phyloP scores from a whole-genome alignment of 2,329 filamentous ascomycete species.

The Lanzia echinophila region DNA sequence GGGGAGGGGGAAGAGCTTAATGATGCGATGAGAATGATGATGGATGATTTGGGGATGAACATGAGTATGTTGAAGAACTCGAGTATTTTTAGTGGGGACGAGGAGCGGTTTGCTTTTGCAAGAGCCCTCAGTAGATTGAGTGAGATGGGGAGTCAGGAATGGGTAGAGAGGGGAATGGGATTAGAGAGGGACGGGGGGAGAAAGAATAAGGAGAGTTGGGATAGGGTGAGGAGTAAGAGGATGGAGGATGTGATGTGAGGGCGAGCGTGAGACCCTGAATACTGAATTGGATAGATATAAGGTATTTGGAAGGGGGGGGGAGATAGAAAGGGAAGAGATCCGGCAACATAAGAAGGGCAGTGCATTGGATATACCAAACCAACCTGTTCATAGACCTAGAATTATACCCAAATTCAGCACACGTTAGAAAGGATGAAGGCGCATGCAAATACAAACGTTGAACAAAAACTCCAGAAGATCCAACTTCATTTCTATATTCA shows the following conservation, averaged over 20 bases:
- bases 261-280: not conserved
- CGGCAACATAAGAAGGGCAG: not conserved
- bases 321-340: not conserved
- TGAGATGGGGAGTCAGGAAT: conserved; percentile 92
- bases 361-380: too few relatives aligned
- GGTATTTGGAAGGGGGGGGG: not conserved
- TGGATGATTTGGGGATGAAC: conserved; percentile 83
- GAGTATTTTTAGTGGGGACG: conserved; percentile 85
- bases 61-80: conserved; percentile 79
- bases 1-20: conserved; percentile 39
- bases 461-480: too few relatives aligned
- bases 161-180: conserved; percentile 74
- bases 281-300: not conserved
- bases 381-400: not conserved
- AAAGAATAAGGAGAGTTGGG: conserved; percentile 41
- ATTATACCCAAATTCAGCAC: not conserved
- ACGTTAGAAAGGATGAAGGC: not conserved
- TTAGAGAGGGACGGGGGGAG: conserved; percentile 37
- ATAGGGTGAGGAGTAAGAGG: conserved; percentile 41
- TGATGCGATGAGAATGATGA: conserved; percentile 68
- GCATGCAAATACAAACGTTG: too few relatives aligned
- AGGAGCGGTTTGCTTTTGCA: conserved; percentile 95
- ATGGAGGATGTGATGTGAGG: conserved; percentile 38
- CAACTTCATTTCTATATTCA: too few relatives aligned
- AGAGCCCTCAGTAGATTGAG: conserved; percentile 74